Base-by-base conservation (phyloP, 2,329 filamentous ascomycete species). In the Beauveria pseudobassiana region DNA sequence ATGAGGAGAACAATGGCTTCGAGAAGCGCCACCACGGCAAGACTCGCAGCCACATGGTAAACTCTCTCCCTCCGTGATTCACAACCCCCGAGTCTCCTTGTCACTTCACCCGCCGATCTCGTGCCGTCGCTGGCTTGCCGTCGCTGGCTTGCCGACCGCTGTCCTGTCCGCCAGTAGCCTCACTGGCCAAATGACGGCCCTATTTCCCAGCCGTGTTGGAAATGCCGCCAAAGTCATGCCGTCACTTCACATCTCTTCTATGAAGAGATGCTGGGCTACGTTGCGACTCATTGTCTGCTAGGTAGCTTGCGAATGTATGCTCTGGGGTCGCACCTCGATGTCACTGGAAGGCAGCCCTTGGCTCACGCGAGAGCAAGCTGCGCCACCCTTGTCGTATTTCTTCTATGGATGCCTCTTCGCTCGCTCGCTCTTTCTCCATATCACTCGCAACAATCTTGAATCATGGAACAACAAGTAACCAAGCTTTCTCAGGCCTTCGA, bases 31-130 rank as follows among this genome's bases (percentile, higher is more conserved):
- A 91, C 74, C 89, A 93, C 76, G 89, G 89, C 78, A 93, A 93
- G 84, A 89, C 88, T 68, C 88, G 89, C 76, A 91, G 88, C 64
- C 89, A 93, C 77, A 90, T 93, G 86, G 89, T 89, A 78, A 85
- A 89, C 87, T 63, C 48, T 45, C 16, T 14, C 22, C 18, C 18
- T 20, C 34, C 34, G 18, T 51, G 24, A 42, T 51, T 43, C 56
- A 18, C 4, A 26, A 48, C 56, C 30, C 24, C 22, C 22, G 3
- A 5, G 20, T 30, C 38, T 43, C 42, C 40, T 30, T 3, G 30
- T 42, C 46, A 51, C 34, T 30, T 46, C 46, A 30, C 38, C 43
- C 30, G 20, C 30, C 51, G 8, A n/a, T 26, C 8, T 26, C 18
- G 16, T 24, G 16, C 14, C 10, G 38, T 30, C 48, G 14, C 22